Evolutionary conservation across 2,329 filamentous ascomycete species (phyloP).

Genomic region (Aspergillus vadensis): DNA sequence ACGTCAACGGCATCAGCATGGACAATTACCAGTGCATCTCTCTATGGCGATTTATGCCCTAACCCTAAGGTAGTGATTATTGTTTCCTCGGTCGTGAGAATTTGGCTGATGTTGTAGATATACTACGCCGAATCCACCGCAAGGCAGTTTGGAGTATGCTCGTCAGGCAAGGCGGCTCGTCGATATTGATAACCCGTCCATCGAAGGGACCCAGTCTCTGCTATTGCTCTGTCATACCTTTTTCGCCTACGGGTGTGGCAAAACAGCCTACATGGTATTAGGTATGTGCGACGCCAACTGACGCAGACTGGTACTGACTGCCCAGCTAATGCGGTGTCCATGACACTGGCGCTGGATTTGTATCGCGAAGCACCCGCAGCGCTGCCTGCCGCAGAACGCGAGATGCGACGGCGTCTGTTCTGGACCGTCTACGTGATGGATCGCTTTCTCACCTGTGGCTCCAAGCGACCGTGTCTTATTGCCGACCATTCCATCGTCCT

Average conservation of each 20-base stretch:
- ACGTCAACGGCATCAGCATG: slow-evolving; percentile 69
- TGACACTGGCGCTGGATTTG: slow-evolving; percentile 79
- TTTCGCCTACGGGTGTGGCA: slow-evolving; percentile 75
- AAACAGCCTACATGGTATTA: slow-evolving; percentile 84
- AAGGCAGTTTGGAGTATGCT: slow-evolving; percentile 72
- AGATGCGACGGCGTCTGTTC: slow-evolving; percentile 77
- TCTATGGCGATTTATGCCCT: slow-evolving; percentile 60
- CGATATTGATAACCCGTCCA: slow-evolving; percentile 77
- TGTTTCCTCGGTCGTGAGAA: slow-evolving; percentile 20
- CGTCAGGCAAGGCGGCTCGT: slow-evolving; percentile 68
- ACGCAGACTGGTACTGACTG: not conserved
- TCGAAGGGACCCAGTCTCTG: slow-evolving; percentile 75
- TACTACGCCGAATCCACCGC: slow-evolving; percentile 68
- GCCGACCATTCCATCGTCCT: slow-evolving; percentile 75
- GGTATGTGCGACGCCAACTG: slow-evolving; percentile 51
- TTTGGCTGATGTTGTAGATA: slow-evolving; percentile 57
- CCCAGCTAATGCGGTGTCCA: slow-evolving; percentile 72
- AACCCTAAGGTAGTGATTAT: slow-evolving; percentile 35
- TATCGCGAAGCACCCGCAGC: slow-evolving; percentile 72
- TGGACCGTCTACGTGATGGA: slow-evolving; percentile 89
- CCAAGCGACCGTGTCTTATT: slow-evolving; percentile 77
- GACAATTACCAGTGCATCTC: slow-evolving; percentile 60
- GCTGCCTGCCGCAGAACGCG: slow-evolving; percentile 68
- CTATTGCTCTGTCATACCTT: slow-evolving; percentile 75
- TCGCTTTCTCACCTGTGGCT: slow-evolving; percentile 78